phyloP scores from a whole-genome alignment of 257 asterid genomes.

The Striga asiatica region DNA sequence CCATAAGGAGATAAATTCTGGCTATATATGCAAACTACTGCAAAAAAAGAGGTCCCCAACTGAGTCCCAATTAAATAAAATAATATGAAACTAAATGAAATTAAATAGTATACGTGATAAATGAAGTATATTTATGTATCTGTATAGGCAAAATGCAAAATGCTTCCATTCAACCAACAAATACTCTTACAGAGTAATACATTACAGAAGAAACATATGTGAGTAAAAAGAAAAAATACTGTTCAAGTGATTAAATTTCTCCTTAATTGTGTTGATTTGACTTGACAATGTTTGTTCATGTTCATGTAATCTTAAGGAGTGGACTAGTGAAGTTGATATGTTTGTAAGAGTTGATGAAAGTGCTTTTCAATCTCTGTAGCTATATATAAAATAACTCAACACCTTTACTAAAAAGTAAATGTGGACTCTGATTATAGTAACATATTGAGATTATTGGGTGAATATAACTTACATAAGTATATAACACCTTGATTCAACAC shows the following conservation, averaged over 20 bases:
- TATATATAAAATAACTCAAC: no score
- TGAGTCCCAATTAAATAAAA: conserved; percentile 22
- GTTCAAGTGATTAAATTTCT: no score
- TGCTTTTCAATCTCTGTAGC: no score
- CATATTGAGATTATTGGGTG: no score
- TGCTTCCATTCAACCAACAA: conserved; percentile 23
- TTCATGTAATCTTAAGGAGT: background rate
- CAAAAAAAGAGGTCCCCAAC: conserved; percentile 64
- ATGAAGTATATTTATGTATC: background rate
- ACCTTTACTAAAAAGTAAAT: no score
- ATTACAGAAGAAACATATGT: background rate
- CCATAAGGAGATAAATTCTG: conserved; percentile 49
- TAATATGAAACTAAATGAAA: no score
- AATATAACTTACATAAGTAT: no score
- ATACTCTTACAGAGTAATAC: conserved; percentile 17
- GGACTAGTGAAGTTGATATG: no score
- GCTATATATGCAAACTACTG: conserved; percentile 32
- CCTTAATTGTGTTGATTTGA: background rate
- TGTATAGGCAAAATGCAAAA: conserved; percentile 10
- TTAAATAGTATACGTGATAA: no score
- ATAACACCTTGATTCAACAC: no score
- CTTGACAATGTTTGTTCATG: background rate
- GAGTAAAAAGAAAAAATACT: background rate
- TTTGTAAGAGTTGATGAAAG: background rate
- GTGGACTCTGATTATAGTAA: no score